Conservation (phyloP, 1,284 basidiomycete genomes). For the Coniferiporia sulphurascens region DNA sequence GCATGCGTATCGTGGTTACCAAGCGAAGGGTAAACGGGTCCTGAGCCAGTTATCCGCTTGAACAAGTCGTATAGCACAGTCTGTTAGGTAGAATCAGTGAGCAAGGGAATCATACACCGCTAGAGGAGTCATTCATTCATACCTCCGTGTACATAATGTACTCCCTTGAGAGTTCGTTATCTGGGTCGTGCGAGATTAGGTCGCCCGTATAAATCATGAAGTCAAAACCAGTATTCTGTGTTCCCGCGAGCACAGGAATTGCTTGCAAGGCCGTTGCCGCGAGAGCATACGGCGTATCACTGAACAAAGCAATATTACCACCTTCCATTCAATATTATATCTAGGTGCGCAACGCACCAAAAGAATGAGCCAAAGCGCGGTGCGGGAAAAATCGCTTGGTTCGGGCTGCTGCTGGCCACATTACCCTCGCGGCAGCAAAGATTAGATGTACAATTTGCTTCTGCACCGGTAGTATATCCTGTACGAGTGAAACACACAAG, state of each 20-base stretch:
- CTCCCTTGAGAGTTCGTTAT: slow-evolving; percentile 54
- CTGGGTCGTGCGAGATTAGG: slow-evolving; percentile 66
- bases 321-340: background rate
- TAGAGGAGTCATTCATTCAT: slow-evolving; percentile 3
- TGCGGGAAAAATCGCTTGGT: slow-evolving; percentile 49
- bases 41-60: slow-evolving; percentile 53
- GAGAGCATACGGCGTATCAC: slow-evolving; percentile 68
- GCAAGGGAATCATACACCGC: background rate
- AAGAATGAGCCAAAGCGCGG: slow-evolving; percentile 61
- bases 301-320: slow-evolving; percentile 24
- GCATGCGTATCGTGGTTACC: slow-evolving; percentile 78
- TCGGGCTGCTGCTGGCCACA: slow-evolving; percentile 47
- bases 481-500: slow-evolving; percentile 11
- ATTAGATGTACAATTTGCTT: slow-evolving; percentile 71
- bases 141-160: slow-evolving; percentile 52
- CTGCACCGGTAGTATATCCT: slow-evolving; percentile 69
- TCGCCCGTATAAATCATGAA: slow-evolving; percentile 76
- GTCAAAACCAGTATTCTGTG: slow-evolving; percentile 54
- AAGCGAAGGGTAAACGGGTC: slow-evolving; percentile 66
- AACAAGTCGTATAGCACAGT: slow-evolving; percentile 62
- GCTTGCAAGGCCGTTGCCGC: slow-evolving; percentile 58
- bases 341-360: slow-evolving; percentile 38
- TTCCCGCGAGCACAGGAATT: slow-evolving; percentile 64
- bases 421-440: slow-evolving; percentile 64
- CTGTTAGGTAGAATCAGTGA: slow-evolving; percentile 30